Conservation (phyloP, 257 asterid species). For the Apocynum venetum region DNA sequence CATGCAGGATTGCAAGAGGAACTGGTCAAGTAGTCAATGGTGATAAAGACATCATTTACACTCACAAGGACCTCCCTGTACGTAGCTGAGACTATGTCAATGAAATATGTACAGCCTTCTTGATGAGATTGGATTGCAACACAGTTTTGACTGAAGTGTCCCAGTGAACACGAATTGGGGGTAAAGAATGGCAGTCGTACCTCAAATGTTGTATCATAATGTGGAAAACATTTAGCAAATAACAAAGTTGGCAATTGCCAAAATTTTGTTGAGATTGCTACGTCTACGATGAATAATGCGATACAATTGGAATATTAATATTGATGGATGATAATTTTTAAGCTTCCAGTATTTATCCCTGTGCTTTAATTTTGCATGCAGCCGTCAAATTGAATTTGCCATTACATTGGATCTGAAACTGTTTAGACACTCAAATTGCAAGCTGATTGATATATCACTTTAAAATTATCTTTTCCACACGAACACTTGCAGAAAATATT, state of each 20-base stretch:
- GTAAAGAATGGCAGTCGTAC: not conserved
- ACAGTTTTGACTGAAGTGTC: slow-evolving; percentile 7
- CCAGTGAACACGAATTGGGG: not conserved
- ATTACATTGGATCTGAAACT: no score
- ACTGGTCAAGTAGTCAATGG: slow-evolving; percentile 50
- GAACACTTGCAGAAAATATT: no score
- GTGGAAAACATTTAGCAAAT: not conserved
- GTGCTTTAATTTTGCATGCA: no score
- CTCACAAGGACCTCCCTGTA: slow-evolving; percentile 41
- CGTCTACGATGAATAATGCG: not conserved
- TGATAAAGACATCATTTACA: slow-evolving; percentile 39
- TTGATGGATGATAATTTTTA: not conserved
- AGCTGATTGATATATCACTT: no score
- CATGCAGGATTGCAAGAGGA: slow-evolving; percentile 50
- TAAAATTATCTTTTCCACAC: no score
- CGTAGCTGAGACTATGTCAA: slow-evolving; percentile 8
- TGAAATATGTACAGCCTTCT: not conserved
- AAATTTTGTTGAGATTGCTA: not conserved
- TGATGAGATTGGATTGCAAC: not conserved
- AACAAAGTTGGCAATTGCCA: not conserved
- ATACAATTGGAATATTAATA: not conserved
- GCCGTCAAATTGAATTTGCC: no score
- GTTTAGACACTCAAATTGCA: no score
- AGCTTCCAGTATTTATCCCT: not conserved
- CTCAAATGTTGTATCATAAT: slow-evolving; percentile 5